Evolutionary conservation across 176 grass and related monocot genomes (phyloP).

Genomic region (Bothriochloa decipiens): DNA sequence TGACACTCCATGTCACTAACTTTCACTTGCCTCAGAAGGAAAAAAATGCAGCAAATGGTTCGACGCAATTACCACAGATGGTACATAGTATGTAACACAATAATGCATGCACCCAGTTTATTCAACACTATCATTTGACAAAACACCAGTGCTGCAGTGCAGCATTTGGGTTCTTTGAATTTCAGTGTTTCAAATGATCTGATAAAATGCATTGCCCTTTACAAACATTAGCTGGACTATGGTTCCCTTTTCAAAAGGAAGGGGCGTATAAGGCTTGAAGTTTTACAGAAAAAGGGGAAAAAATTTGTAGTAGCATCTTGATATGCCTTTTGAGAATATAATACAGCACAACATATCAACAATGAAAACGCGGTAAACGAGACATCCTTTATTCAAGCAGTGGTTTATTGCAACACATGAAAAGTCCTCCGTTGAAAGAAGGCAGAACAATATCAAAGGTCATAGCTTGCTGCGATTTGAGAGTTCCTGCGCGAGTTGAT

Average conservation of each 20-base stretch:
- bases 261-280: background rate
- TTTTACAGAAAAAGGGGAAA: background rate
- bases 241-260: background rate
- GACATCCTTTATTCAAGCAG: background rate
- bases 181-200: background rate
- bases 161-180: background rate
- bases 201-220: background rate
- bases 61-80: too few species aligned
- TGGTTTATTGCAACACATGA: background rate
- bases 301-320: background rate
- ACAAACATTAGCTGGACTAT: background rate
- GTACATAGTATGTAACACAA: background rate
- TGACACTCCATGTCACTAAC: too few species aligned
- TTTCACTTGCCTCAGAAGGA: background rate
- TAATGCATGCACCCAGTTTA: background rate
- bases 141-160: background rate
- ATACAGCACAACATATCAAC: background rate
- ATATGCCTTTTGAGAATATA: background rate
- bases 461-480: slow-evolving; percentile 67
- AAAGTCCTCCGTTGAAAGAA: background rate
- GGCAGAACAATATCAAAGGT: slow-evolving; percentile 25
- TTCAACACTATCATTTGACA: background rate
- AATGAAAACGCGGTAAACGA: background rate
- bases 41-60: background rate
- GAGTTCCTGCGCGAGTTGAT: slow-evolving; percentile 66